A percentile compares a stretch with the other conserved stretches of the same genome.
Conservation (phyloP, 2,329 filamentous ascomycete genomes). For the Stagonosporopsis vannaccii region DNA sequence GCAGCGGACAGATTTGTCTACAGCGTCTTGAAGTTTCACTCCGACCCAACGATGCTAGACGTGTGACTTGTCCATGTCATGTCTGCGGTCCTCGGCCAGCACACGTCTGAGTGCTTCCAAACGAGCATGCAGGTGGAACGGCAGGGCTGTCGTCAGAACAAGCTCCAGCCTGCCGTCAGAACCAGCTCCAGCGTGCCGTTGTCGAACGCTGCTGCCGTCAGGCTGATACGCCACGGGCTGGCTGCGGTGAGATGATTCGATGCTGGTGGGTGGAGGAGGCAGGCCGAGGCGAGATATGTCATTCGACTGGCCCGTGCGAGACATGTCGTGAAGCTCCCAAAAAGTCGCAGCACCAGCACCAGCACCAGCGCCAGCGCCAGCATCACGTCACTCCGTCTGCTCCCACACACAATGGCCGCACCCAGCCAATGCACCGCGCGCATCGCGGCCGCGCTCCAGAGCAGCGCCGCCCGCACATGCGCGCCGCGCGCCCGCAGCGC, state of each 20-base stretch:
- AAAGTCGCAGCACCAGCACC: constrained; percentile 21
- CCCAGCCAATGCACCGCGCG: constrained; percentile 35
- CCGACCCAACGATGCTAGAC: background rate
- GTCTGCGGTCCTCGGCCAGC: background rate
- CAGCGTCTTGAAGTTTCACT: background rate
- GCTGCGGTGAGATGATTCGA: background rate
- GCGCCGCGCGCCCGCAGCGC: constrained; percentile 25
- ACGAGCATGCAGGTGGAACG: background rate
- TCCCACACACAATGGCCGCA: constrained; percentile 32
- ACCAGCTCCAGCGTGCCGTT: background rate
- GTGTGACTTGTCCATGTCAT: background rate
- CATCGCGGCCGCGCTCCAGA: constrained; percentile 25
- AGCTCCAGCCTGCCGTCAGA: background rate
- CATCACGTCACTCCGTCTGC: constrained; percentile 12
- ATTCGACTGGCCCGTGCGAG: constrained; percentile 16
- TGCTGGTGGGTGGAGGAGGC: background rate
- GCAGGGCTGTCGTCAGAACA: background rate
- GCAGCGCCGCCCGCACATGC: constrained; percentile 35
- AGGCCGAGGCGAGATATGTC: constrained; percentile 4
- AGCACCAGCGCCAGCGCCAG: constrained; percentile 14
- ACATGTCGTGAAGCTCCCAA: constrained; percentile 9
- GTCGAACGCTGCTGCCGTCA: background rate
- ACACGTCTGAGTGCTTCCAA: too few species aligned
- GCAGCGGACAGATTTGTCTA: background rate
- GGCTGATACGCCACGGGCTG: background rate